A percentile compares a stretch with the other conserved stretches of the same genome.
phyloP scores from a whole-genome alignment of 345 rosid species.

The Noccaea caerulescens region DNA sequence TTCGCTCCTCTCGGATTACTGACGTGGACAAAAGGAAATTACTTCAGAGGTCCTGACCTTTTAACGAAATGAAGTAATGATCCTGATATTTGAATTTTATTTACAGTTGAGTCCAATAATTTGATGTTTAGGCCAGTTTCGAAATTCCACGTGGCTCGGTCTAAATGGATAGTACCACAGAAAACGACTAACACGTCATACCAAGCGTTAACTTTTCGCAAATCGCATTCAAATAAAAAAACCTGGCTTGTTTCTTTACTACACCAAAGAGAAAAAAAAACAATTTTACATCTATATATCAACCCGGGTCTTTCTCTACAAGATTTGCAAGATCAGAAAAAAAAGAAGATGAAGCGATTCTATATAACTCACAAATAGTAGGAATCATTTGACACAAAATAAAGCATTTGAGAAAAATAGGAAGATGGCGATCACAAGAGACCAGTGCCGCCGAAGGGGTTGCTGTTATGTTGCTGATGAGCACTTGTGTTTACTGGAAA shows the following conservation, averaged over 20 bases:
- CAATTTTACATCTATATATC: constrained; percentile 1
- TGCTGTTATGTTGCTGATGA: constrained; percentile 63
- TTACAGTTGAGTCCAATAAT: neutral
- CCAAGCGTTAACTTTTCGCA: neutral
- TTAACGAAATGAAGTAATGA: neutral
- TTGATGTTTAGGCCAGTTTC: neutral
- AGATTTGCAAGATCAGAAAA: neutral
- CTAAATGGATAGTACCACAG: neutral
- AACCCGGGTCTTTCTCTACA: constrained; percentile 9
- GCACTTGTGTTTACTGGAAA: constrained; percentile 23
- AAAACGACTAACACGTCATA: neutral
- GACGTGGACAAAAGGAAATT: constrained; percentile 29
- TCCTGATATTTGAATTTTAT: neutral
- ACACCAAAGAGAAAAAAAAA: constrained; percentile 4
- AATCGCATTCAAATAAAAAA: neutral
- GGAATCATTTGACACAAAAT: constrained; percentile 6
- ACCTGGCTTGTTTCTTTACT: constrained; percentile 1
- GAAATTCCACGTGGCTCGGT: neutral
- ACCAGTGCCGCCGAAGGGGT: constrained; percentile 83
- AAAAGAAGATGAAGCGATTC: no score
- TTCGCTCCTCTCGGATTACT: constrained; percentile 28
- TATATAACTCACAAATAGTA: constrained; percentile 1
- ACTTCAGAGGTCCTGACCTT: neutral
- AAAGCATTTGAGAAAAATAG: constrained; percentile 4
- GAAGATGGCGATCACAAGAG: constrained; percentile 50